Evolutionary conservation across 169 alveolate genomes (phyloP).

Genomic region (Plasmodium billcollinsi): DNA sequence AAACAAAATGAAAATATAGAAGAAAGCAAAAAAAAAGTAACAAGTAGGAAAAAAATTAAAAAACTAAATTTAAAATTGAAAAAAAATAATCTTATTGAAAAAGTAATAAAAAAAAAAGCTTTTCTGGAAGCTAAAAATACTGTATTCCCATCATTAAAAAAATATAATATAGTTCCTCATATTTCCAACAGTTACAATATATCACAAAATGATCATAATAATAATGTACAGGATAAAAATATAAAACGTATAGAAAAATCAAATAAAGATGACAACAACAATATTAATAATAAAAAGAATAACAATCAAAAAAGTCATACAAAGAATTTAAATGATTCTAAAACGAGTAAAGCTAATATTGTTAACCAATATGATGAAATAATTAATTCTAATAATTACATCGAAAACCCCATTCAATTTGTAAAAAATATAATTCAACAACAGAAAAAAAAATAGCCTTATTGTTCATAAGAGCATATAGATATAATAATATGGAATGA

Average conservation of each 20-base stretch:
- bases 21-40: conserved; percentile 41
- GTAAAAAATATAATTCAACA: conserved; percentile 30
- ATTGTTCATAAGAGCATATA: too few species aligned
- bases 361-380: conserved; percentile 56
- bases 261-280: background rate
- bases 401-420: conserved; percentile 66
- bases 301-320: background rate
- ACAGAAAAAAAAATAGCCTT: background rate
- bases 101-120: conserved; percentile 59
- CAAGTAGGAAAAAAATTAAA: conserved; percentile 56
- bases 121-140: conserved; percentile 21
- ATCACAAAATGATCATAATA: background rate
- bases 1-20: conserved; percentile 42
- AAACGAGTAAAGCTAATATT: conserved; percentile 22
- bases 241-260: background rate
- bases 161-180: background rate
- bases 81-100: conserved; percentile 63
- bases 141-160: background rate
- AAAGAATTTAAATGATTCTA: background rate
- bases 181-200: too few species aligned
- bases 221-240: background rate
- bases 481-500: too few species aligned
- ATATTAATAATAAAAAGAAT: background rate
- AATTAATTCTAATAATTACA: conserved; percentile 12
- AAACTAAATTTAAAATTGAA: conserved; percentile 56